Evolutionary conservation across 208 protist genomes (phyloP).

Genomic region (Acanthamoeba castellanii): DNA sequence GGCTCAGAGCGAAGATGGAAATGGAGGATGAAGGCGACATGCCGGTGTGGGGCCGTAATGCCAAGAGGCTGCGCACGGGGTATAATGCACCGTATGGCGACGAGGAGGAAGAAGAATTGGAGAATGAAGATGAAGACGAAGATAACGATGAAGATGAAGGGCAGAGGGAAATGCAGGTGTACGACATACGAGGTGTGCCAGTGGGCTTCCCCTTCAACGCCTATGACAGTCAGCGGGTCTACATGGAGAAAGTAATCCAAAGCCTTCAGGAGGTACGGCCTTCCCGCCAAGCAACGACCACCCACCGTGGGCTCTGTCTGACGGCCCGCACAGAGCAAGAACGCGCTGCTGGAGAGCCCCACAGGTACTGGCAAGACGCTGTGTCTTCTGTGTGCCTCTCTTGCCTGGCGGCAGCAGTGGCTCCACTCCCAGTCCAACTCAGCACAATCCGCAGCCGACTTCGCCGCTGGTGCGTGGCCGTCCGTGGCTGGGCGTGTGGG

Average conservation of each 20-base stretch:
- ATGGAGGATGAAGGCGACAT: slow-evolving; percentile 36
- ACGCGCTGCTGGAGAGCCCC: slow-evolving; percentile 97
- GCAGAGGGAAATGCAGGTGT: slow-evolving; percentile 48
- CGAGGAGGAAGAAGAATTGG: not conserved
- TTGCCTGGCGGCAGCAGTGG: slow-evolving; percentile 92
- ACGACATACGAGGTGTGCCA: slow-evolving; percentile 81
- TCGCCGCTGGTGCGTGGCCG: not conserved
- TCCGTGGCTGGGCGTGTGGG: not conserved
- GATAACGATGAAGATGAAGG: not conserved
- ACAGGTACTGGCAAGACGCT: slow-evolving; percentile 99
- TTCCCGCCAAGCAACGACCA: not conserved
- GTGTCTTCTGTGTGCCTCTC: slow-evolving; percentile 95
- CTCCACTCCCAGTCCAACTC: not conserved
- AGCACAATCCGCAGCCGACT: not conserved
- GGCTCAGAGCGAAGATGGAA: not conserved
- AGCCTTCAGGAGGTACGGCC: slow-evolving; percentile 87
- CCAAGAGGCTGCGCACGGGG: not conserved
- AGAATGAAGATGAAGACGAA: slow-evolving; percentile 53
- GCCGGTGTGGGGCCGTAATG: not conserved
- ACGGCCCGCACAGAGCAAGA: slow-evolving; percentile 76
- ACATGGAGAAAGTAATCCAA: slow-evolving; percentile 95
- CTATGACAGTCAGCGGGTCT: slow-evolving; percentile 95
- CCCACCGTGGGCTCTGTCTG: too few species aligned
- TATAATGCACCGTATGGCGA: not conserved
- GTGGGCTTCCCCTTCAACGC: slow-evolving; percentile 94